phyloP scores from a whole-genome alignment of 1,284 basidiomycete species.

The Puccinia hordei region DNA sequence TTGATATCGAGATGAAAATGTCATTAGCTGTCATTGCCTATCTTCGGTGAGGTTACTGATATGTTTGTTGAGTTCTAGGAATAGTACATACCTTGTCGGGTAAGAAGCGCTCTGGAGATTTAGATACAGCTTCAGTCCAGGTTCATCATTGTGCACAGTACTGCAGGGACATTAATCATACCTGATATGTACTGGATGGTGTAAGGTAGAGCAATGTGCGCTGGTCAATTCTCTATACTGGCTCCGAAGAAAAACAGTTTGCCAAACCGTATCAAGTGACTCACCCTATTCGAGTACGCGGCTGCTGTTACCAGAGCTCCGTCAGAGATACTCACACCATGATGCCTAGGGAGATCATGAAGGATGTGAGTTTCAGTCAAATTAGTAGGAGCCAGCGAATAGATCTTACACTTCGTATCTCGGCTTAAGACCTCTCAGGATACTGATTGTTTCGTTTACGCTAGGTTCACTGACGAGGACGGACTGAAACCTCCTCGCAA shows the following conservation, averaged over 20 bases:
- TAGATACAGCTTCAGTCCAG: background rate
- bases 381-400: background rate
- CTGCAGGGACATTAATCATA: background rate
- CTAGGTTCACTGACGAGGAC: constrained; percentile 83
- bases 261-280: background rate
- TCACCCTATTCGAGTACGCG: constrained; percentile 49
- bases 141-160: background rate
- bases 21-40: background rate
- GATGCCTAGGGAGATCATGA: constrained; percentile 63
- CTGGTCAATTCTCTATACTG: background rate
- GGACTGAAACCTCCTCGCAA: constrained; percentile 86
- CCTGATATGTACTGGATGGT: constrained; percentile 52
- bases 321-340: constrained; percentile 87
- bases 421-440: constrained; percentile 80
- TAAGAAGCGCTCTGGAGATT: constrained; percentile 69
- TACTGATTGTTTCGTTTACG: constrained; percentile 67
- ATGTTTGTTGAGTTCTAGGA: background rate
- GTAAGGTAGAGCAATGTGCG: background rate
- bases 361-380: background rate
- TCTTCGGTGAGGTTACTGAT: constrained; percentile 64
- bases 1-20: background rate
- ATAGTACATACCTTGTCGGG: constrained; percentile 79
- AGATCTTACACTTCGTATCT: constrained; percentile 69
- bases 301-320: constrained; percentile 77
- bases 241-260: background rate